phyloP scores from a whole-genome alignment of 228 moss, liverwort and hornwort species.

The Sphagnum magellanicum region DNA sequence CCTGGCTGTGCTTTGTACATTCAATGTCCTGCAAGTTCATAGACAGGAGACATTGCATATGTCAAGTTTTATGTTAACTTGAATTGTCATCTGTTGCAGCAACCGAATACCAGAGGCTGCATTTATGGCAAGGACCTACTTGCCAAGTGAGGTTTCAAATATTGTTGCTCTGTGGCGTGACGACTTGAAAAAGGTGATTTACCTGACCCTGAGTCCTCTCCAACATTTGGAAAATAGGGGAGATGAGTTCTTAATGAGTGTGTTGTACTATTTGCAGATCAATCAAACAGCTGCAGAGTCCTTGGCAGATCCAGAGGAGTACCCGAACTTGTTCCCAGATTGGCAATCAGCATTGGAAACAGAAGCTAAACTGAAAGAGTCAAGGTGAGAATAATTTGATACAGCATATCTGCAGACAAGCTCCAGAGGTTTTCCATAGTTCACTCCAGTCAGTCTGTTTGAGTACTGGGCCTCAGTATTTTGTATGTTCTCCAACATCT shows the following conservation, averaged over 20 bases:
- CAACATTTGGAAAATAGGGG: too few species aligned
- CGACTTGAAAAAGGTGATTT: slow-evolving; percentile 75
- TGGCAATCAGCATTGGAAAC: slow-evolving; percentile 82
- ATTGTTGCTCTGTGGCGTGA: slow-evolving; percentile 86
- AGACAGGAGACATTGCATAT: neutral
- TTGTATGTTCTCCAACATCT: neutral
- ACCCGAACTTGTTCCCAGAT: slow-evolving; percentile 89
- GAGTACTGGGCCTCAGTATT: neutral
- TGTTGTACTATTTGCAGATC: slow-evolving; percentile 39
- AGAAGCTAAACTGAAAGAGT: slow-evolving; percentile 54
- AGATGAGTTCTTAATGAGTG: neutral
- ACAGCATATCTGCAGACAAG: neutral
- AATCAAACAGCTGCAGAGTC: slow-evolving; percentile 95
- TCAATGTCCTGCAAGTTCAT: too few species aligned
- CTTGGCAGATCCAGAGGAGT: slow-evolving; percentile 90
- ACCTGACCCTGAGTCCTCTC: neutral
- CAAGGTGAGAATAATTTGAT: slow-evolving; percentile 27
- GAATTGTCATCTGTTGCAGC: slow-evolving; percentile 21
- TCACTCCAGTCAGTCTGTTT: neutral
- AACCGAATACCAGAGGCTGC: slow-evolving; percentile 98
- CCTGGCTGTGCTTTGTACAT: neutral
- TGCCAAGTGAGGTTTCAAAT: slow-evolving; percentile 86
- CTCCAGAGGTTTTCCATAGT: neutral
- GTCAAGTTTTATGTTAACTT: neutral
- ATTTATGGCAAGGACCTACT: slow-evolving; percentile 91